These are phyloP conservation scores for Helianthus tuberosus DNA, from an alignment of 129 eudicot genomes.

Conservation along the genomic window DNA sequence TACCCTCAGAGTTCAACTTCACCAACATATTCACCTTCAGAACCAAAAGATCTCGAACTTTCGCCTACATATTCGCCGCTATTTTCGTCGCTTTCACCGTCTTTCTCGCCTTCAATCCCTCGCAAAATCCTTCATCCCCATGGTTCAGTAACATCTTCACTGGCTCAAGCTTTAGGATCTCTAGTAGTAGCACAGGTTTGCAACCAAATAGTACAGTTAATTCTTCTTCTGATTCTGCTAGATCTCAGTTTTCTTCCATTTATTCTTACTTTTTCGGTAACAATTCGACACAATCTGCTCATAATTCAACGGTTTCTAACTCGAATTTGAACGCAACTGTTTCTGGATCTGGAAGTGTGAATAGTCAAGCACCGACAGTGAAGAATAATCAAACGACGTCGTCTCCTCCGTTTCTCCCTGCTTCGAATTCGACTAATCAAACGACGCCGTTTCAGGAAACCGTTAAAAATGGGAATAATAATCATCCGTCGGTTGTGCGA, in stretches of 20 bases:
- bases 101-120: conserved; percentile 69
- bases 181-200: conserved; percentile 17
- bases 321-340: not conserved
- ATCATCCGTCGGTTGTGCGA: no score
- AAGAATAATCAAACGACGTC: conserved; percentile 11
- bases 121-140: conserved; percentile 66
- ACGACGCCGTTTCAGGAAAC: conserved; percentile 6
- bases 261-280: conserved; percentile 53
- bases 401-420: conserved; percentile 19
- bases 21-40: conserved; percentile 41
- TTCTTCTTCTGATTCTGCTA: conserved; percentile 19
- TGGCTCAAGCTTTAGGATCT: conserved; percentile 7
- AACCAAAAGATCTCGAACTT: conserved; percentile 44
- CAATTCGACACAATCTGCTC: conserved; percentile 33
- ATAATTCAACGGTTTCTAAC: conserved; percentile 30
- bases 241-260: conserved; percentile 64
- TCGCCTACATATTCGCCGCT: conserved; percentile 56
- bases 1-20: conserved; percentile 52
- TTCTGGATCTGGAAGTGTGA: conserved; percentile 34
- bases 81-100: conserved; percentile 61
- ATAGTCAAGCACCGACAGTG: conserved; percentile 28
- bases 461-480: not conserved
- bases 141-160: conserved; percentile 62
- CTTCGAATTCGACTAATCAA: not conserved
- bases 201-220: conserved; percentile 15